A percentile compares a stretch with the other conserved stretches of the same genome.
Evolutionary conservation across 106 monocot genomes (phyloP).

Genomic region (Cymbidium sinense): DNA sequence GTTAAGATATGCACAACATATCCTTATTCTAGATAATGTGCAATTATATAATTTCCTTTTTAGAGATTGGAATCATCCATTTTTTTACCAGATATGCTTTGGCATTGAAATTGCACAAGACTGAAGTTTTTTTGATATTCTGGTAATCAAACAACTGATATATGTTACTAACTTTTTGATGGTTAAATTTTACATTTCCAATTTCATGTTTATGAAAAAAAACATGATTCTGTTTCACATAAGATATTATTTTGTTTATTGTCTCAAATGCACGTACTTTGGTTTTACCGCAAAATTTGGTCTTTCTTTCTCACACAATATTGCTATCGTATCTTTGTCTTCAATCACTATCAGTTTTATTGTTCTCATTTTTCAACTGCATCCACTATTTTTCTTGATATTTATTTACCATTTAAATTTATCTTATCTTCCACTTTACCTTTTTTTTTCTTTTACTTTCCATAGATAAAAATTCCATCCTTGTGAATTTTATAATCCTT

Average conservation of each 20-base stretch:
- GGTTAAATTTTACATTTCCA: not conserved
- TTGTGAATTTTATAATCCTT: not conserved
- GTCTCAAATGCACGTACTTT: not conserved
- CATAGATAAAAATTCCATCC: not conserved
- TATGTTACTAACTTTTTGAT: not conserved
- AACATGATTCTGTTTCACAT: not conserved
- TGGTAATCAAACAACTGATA: not conserved
- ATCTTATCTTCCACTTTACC: not conserved
- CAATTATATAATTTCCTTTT: not conserved
- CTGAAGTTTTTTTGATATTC: not conserved
- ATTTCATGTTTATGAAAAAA: not conserved
- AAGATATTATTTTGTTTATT: not conserved
- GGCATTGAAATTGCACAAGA: not conserved
- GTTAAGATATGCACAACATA: not conserved
- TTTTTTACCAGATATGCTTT: not conserved
- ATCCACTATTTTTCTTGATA: not conserved
- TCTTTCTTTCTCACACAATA: not conserved
- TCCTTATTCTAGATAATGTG: not conserved
- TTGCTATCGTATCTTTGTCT: not conserved
- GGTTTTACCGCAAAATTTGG: no score
- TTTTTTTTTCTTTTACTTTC: not conserved
- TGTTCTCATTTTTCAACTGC: not conserved
- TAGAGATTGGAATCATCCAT: not conserved
- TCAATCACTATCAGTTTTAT: not conserved
- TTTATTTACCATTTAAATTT: not conserved